These are phyloP conservation scores for Aspergillus heteromorphus DNA, from an alignment of 495 filamentous ascomycete genomes.

Conservation along the genomic window DNA sequence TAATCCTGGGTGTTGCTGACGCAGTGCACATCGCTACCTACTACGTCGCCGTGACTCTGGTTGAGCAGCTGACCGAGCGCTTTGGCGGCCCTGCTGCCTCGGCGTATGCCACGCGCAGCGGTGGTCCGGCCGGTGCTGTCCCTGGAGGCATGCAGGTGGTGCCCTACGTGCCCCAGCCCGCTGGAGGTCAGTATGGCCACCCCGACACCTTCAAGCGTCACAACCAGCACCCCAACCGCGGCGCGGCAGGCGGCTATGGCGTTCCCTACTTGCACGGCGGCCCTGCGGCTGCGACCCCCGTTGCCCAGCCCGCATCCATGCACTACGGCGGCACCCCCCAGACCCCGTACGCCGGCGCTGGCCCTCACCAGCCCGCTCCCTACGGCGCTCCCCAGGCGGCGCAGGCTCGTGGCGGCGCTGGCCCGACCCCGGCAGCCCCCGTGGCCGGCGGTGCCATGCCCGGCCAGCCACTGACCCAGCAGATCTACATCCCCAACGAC, in stretches of 20 bases:
- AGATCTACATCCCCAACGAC: conserved; percentile 98
- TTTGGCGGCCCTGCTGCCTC: conserved; percentile 95
- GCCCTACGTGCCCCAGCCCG: conserved; percentile 88
- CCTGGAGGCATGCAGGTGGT: conserved; percentile 97
- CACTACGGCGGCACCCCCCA: conserved; percentile 69
- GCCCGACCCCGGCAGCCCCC: conserved; percentile 54
- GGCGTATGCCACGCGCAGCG: conserved; percentile 91
- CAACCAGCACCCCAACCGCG: conserved; percentile 59
- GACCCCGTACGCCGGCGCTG: conserved; percentile 63
- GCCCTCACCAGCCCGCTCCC: conserved; percentile 70
- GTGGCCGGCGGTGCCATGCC: conserved; percentile 65
- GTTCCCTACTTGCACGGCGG: conserved; percentile 64
- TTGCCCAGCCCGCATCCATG: conserved; percentile 56
- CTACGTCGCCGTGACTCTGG: conserved; percentile 92
- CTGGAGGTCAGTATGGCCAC: conserved; percentile 85
- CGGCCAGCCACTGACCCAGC: conserved; percentile 87
- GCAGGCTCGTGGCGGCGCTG: conserved; percentile 37
- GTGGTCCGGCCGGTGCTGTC: conserved; percentile 84
- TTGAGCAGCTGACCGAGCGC: conserved; percentile 91
- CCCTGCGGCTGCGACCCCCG: conserved; percentile 54
- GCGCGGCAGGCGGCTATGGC: conserved; percentile 58
- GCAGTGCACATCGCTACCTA: conserved; percentile 98
- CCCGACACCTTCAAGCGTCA: conserved; percentile 80
- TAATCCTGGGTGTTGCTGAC: conserved; percentile 84
- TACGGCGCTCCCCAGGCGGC: conserved; percentile 56